Percentiles rank a stretch among this genome's conserved stretches.
These are phyloP conservation scores for Huntiella omanensis DNA, from an alignment of 2,329 filamentous ascomycete species.

Conservation along the genomic window DNA sequence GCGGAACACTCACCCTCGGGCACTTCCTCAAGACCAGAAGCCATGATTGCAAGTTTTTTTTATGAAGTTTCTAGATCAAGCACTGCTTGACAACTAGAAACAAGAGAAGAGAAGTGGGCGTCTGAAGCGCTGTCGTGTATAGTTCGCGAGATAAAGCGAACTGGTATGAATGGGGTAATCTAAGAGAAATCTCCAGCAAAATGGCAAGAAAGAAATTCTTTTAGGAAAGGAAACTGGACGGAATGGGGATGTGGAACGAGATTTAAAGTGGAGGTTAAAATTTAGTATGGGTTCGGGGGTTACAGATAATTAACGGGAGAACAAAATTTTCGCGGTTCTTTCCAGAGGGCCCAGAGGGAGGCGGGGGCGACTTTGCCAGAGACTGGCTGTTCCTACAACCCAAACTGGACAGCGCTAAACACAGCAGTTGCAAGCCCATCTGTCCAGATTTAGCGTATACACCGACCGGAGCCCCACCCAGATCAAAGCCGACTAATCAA, in stretches of 20 bases:
- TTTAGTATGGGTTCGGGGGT: neutral
- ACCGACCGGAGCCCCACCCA: conserved; percentile 4
- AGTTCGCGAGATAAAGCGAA: conserved; percentile 13
- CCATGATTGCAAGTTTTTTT: conserved; percentile 71
- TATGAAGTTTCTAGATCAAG: conserved; percentile 49
- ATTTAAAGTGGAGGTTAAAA: conserved; percentile 9
- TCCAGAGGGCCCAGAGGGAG: conserved; percentile 1
- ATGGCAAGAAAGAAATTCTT: conserved; percentile 22
- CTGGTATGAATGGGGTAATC: conserved; percentile 12
- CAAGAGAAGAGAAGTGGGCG: conserved; percentile 17
- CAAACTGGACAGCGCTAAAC: too few relatives aligned
- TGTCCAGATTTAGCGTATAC: neutral
- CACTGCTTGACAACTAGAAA: conserved; percentile 56
- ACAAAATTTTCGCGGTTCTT: conserved; percentile 4
- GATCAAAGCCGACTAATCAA: conserved; percentile 6
- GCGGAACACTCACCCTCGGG: conserved; percentile 54
- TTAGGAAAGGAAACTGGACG: conserved; percentile 20
- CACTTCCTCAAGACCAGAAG: conserved; percentile 96
- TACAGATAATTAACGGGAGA: neutral
- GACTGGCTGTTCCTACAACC: neutral
- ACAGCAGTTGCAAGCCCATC: too few relatives aligned
- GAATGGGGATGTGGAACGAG: conserved; percentile 10
- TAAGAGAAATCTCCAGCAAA: conserved; percentile 32
- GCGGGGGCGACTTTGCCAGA: conserved; percentile 8
- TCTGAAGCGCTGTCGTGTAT: conserved; percentile 20